Conservation (phyloP, 176 grass and related monocot genomes). For the Tuctoria greenei region DNA sequence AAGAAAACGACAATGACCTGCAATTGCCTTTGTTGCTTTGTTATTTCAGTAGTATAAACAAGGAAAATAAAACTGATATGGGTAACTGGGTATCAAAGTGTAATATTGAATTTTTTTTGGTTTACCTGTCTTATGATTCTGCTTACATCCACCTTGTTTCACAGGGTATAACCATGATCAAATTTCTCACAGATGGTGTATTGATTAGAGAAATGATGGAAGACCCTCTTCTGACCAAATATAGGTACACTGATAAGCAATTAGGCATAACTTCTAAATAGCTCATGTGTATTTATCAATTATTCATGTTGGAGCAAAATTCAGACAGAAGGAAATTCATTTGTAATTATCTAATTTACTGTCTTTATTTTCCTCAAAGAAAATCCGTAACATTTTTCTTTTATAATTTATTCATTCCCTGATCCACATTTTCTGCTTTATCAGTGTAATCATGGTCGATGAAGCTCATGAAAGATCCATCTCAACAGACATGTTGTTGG, state of each 20-base stretch:
- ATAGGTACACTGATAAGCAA: conserved; percentile 56
- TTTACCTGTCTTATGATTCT: conserved; percentile 7
- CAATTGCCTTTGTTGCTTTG: not conserved
- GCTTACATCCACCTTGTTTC: conserved; percentile 31
- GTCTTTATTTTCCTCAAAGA: not conserved
- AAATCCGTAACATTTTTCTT: conserved; percentile 17
- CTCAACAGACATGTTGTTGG: conserved; percentile 96
- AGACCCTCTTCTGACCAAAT: conserved; percentile 89
- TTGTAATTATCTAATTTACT: not conserved
- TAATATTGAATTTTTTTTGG: not conserved
- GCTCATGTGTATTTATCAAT: conserved; percentile 3
- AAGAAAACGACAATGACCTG: conserved; percentile 12
- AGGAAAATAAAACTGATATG: not conserved
- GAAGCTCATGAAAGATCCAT: conserved; percentile 99
- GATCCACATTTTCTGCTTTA: conserved; percentile 30
- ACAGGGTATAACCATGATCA: conserved; percentile 80
- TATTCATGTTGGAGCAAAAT: conserved; percentile 21
- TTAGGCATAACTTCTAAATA: not conserved
- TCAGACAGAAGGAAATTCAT: conserved; percentile 10
- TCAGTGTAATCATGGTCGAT: conserved; percentile 95
- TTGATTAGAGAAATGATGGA: conserved; percentile 99
- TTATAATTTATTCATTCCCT: conserved; percentile 4
- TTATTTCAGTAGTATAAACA: not conserved
- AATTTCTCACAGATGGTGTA: conserved; percentile 97
- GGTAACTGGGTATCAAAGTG: not conserved